These are phyloP conservation scores for Russula compacta DNA, from an alignment of 768 basidiomycete species.

Conservation along the genomic window DNA sequence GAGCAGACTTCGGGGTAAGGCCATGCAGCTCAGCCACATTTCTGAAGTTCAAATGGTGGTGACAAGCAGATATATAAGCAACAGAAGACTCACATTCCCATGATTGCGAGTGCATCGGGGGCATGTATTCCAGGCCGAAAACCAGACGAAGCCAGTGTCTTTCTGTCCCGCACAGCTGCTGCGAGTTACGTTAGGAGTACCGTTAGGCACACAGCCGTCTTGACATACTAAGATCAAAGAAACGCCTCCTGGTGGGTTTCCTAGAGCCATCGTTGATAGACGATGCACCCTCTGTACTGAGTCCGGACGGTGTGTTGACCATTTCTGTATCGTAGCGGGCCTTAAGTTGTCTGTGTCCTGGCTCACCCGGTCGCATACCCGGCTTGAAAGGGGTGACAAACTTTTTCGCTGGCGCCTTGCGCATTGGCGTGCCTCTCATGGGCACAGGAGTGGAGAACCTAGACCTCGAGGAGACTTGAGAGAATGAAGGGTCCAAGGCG, in stretches of 20 bases:
- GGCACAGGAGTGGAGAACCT: constrained; percentile 7
- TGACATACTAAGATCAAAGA: constrained; percentile 16
- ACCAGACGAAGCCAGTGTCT: constrained; percentile 40
- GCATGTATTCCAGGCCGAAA: constrained; percentile 42
- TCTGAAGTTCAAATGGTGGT: constrained; percentile 1
- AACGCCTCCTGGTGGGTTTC: background rate
- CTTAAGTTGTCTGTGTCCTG: constrained; percentile 26
- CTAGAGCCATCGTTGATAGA: background rate
- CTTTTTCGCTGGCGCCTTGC: constrained; percentile 24
- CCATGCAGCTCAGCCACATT: constrained; percentile 10
- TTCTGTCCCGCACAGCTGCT: constrained; percentile 27
- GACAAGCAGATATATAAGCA: background rate
- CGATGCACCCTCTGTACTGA: background rate
- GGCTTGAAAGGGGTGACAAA: constrained; percentile 54
- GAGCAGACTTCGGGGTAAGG: constrained; percentile 11
- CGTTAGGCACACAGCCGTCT: background rate
- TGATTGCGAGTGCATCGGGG: constrained; percentile 34
- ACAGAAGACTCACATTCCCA: constrained; percentile 38
- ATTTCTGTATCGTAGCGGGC: background rate
- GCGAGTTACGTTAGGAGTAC: background rate
- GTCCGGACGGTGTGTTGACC: background rate
- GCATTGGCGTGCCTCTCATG: background rate
- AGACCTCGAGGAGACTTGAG: background rate
- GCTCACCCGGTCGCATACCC: constrained; percentile 39
- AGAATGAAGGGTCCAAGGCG: background rate